Percentiles rank a stretch among this genome's conserved stretches.
These are phyloP conservation scores for Starmera stellimalicola DNA, from an alignment of 1,139 yeast genomes.

Conservation along the genomic window DNA sequence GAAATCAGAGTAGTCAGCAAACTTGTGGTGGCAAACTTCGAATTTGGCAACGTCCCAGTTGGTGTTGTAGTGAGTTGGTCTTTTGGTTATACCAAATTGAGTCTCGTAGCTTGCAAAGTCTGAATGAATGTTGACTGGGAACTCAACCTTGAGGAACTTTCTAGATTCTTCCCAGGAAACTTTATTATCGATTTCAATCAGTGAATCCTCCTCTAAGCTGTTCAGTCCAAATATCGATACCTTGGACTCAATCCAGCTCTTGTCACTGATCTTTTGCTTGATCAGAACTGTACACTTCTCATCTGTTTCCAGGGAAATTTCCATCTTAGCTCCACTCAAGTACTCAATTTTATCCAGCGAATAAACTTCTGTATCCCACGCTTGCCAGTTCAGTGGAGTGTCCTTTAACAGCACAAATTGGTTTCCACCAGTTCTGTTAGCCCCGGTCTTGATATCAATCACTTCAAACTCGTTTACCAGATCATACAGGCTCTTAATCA, in stretches of 20 bases:
- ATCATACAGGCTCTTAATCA: slow-evolving; percentile 60
- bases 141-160: slow-evolving; percentile 86
- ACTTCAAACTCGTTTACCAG: slow-evolving; percentile 52
- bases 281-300: slow-evolving; percentile 56
- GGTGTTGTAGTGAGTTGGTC: slow-evolving; percentile 93
- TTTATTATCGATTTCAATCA: slow-evolving; percentile 47
- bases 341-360: slow-evolving; percentile 62
- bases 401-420: slow-evolving; percentile 79
- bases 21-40: slow-evolving; percentile 91
- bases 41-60: slow-evolving; percentile 95
- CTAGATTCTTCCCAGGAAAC: slow-evolving; percentile 87
- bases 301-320: slow-evolving; percentile 45
- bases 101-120: slow-evolving; percentile 85
- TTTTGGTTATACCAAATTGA: slow-evolving; percentile 79
- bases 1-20: slow-evolving; percentile 82
- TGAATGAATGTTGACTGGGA: slow-evolving; percentile 74
- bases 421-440: slow-evolving; percentile 52
- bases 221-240: slow-evolving; percentile 60
- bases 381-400: slow-evolving; percentile 84
- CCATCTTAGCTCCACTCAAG: slow-evolving; percentile 26
- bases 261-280: slow-evolving; percentile 43
- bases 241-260: slow-evolving; percentile 54
- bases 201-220: slow-evolving; percentile 22
- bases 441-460: slow-evolving; percentile 45
- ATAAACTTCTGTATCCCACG: slow-evolving; percentile 95